phyloP scores from a whole-genome alignment of 2,329 filamentous ascomycete species.

The Fusarium albidum region DNA sequence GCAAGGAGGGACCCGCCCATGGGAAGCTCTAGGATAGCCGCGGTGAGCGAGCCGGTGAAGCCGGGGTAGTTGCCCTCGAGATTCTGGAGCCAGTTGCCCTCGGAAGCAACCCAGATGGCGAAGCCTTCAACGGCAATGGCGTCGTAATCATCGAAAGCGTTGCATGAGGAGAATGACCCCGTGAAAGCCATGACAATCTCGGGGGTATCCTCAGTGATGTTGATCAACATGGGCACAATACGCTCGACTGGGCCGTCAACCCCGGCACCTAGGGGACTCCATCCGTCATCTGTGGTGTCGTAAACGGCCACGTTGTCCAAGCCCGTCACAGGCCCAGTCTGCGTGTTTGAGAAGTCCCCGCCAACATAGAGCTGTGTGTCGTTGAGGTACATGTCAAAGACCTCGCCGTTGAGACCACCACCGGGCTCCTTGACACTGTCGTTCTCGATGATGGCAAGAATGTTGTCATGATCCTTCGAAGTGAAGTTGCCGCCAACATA shows the following conservation, averaged over 20 bases:
- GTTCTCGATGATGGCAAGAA: constrained; percentile 76
- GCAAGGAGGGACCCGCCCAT: constrained; percentile 75
- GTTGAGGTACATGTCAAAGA: constrained; percentile 75
- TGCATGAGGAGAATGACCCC: constrained; percentile 79
- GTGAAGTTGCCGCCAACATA: constrained; percentile 90
- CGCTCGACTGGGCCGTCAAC: constrained; percentile 80
- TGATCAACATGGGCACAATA: constrained; percentile 81
- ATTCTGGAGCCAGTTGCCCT: constrained; percentile 87
- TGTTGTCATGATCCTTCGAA: constrained; percentile 72
- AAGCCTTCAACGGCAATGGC: constrained; percentile 75
- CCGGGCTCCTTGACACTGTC: constrained; percentile 69
- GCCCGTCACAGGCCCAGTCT: constrained; percentile 65
- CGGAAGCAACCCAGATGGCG: constrained; percentile 90
- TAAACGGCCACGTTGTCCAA: constrained; percentile 82
- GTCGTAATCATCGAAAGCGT: constrained; percentile 70
- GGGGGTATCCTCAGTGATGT: constrained; percentile 72
- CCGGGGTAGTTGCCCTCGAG: constrained; percentile 70
- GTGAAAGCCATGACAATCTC: constrained; percentile 82
- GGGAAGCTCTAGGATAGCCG: constrained; percentile 71
- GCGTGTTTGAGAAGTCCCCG: constrained; percentile 82
- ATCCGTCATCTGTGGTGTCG: constrained; percentile 71
- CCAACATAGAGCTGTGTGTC: constrained; percentile 78
- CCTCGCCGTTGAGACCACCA: constrained; percentile 80
- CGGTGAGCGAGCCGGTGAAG: constrained; percentile 76
- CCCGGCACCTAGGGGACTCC: constrained; percentile 83